Base-by-base conservation (phyloP, 345 rosid genomes). In the Eucalyptus microcorys region DNA sequence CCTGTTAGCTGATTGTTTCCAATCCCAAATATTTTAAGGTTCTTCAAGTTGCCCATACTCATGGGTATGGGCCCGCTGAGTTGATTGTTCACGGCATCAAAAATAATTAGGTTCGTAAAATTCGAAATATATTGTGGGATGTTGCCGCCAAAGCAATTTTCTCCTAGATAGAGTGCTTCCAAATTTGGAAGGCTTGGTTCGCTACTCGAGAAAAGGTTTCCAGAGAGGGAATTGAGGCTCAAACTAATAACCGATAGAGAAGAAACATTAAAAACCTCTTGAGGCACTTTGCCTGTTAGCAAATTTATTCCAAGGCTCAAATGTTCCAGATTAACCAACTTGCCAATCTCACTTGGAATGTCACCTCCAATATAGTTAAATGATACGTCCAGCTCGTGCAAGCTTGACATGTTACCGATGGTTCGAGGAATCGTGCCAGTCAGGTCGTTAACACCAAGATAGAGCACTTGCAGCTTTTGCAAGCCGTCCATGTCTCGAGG, bases 51-150 rank as follows among this genome's bases (percentile, higher is more conserved):
- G 49, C 86, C 49, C 50, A 47, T 24, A 84, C 86, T 47, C 53
- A 27, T 27, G 86, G 86, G 86, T 49, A 84, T 43, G 4, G 53
- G 86, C 47, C 86, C 53, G 19, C 32, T 84, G 6, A 84, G 50
- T 40, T 14, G 50, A 84, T 84, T 84, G 2, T 3, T 0, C 5
- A 0, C 0, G 21, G 1, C 86, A 13, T 7, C 2, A 1, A 84
- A 84, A 7, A 7, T 4, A n/a, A 26, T 26, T 12, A 45, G 53
- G 22, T 49, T 84, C 2, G 86, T 24, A 47, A 84, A 49, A 47
- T 84, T 84, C 5, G 86, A 84, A n/a, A 84, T 47, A 47, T 2
- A 84, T 4, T 47, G 49, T n/a, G 37, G 53, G 86, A 84, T 84
- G 86, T 84, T 26, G n/a, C 53, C 86, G 0, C 49, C 6, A 47